phyloP scores from a whole-genome alignment of 2,329 filamentous ascomycete genomes.

The Ophiosphaerella narmari region DNA sequence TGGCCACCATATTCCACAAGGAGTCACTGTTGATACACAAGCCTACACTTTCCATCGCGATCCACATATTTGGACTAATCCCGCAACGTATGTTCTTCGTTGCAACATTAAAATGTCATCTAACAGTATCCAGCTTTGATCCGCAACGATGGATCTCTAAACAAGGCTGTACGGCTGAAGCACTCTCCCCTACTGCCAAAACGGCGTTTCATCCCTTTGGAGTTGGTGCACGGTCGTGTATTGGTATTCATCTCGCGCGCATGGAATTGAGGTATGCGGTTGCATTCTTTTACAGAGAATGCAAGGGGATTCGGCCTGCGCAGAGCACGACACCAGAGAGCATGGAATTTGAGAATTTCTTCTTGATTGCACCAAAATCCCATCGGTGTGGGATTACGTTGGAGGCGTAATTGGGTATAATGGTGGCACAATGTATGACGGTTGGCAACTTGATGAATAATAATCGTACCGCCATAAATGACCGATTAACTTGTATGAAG shows the following conservation, averaged over 20 bases:
- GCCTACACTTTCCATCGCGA: constrained; percentile 49
- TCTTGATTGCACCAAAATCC: constrained; percentile 50
- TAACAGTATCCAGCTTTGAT: constrained; percentile 33
- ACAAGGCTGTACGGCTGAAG: constrained; percentile 27
- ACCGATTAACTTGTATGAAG: too few relatives aligned
- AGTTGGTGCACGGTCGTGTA: constrained; percentile 69
- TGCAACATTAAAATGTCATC: background rate
- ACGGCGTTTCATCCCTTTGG: constrained; percentile 71
- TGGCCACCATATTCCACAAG: constrained; percentile 44
- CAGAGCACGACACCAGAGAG: constrained; percentile 41
- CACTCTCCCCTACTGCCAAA: constrained; percentile 42
- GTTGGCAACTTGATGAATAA: too few relatives aligned
- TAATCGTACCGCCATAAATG: too few relatives aligned
- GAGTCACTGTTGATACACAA: constrained; percentile 46
- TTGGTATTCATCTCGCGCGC: constrained; percentile 69
- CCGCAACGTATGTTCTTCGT: constrained; percentile 23
- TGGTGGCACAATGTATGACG: too few relatives aligned
- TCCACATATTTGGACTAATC: constrained; percentile 32
- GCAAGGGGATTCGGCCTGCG: constrained; percentile 36
- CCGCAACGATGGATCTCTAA: constrained; percentile 39
- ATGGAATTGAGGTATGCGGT: constrained; percentile 61
- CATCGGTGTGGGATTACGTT: constrained; percentile 49
- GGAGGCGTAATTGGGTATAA: background rate
- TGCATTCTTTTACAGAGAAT: constrained; percentile 58
- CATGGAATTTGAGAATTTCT: constrained; percentile 52